Evolutionary conservation across 345 rosid species (phyloP).

Genomic region (Pseudoturritis turrita): DNA sequence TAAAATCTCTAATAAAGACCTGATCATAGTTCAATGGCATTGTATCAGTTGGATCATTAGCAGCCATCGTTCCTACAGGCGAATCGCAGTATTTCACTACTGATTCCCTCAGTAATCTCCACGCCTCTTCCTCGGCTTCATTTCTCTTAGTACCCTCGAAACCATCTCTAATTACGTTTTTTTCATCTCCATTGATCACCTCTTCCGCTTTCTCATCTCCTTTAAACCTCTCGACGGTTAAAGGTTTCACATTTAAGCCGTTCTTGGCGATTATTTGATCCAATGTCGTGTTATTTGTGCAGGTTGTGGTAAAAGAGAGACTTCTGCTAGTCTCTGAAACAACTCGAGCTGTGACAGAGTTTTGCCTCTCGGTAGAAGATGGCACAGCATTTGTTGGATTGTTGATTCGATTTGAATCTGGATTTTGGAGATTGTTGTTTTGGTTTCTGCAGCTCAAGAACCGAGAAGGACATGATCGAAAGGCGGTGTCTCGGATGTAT

Average conservation of each 20-base stretch:
- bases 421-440: not conserved
- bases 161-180: constrained; percentile 5
- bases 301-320: constrained; percentile 8
- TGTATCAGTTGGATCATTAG: constrained; percentile 72
- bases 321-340: constrained; percentile 18
- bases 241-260: constrained; percentile 10
- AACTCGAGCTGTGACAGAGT: constrained; percentile 19
- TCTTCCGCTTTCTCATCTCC: constrained; percentile 11
- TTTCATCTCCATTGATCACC: constrained; percentile 9
- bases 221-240: not conserved
- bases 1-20: constrained; percentile 88
- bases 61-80: constrained; percentile 91
- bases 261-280: not conserved
- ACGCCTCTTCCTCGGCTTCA: constrained; percentile 70
- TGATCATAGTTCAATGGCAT: constrained; percentile 89
- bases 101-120: constrained; percentile 71
- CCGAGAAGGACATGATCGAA: not conserved
- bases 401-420: not conserved
- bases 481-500: not conserved
- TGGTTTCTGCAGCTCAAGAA: not conserved
- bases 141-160: constrained; percentile 29
- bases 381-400: not conserved
- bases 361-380: constrained; percentile 7
- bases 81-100: constrained; percentile 70
- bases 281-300: not conserved